phyloP scores from a whole-genome alignment of 148 eudicot genomes.

The Silene conica region DNA sequence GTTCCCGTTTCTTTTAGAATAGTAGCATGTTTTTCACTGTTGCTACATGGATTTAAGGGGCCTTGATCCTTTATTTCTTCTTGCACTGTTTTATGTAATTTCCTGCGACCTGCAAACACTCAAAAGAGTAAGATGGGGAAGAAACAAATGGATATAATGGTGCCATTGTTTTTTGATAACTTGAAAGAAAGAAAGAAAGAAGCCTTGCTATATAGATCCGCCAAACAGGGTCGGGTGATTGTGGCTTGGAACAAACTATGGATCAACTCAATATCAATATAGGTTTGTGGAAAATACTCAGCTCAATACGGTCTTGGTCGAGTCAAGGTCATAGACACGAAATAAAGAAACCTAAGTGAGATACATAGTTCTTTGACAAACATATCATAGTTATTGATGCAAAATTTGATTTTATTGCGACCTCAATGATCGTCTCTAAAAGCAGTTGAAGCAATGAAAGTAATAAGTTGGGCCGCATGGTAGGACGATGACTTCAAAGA shows the following conservation, averaged over 20 bases:
- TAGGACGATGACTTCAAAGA: neutral
- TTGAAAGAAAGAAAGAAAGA: too few relatives aligned
- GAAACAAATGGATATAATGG: neutral
- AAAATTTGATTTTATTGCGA: too few relatives aligned
- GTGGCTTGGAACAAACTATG: too few relatives aligned
- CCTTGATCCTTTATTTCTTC: neutral
- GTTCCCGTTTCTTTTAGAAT: neutral
- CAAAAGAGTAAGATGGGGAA: neutral
- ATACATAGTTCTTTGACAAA: neutral
- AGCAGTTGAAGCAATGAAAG: too few relatives aligned
- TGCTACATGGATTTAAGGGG: neutral
- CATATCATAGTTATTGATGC: too few relatives aligned
- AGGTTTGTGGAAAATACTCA: neutral
- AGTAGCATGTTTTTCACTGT: constrained; percentile 12
- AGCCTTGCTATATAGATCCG: too few relatives aligned
- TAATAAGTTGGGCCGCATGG: neutral
- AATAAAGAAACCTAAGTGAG: neutral
- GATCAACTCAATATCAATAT: too few relatives aligned
- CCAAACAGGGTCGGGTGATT: too few relatives aligned
- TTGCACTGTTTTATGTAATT: constrained; percentile 1
- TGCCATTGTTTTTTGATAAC: neutral
- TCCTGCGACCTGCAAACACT: neutral
- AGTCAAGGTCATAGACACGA: neutral
- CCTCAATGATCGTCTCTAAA: too few relatives aligned
- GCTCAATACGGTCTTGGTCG: neutral